Conservation (phyloP, 2,329 filamentous ascomycete genomes). For the Exophiala alcalophila region DNA sequence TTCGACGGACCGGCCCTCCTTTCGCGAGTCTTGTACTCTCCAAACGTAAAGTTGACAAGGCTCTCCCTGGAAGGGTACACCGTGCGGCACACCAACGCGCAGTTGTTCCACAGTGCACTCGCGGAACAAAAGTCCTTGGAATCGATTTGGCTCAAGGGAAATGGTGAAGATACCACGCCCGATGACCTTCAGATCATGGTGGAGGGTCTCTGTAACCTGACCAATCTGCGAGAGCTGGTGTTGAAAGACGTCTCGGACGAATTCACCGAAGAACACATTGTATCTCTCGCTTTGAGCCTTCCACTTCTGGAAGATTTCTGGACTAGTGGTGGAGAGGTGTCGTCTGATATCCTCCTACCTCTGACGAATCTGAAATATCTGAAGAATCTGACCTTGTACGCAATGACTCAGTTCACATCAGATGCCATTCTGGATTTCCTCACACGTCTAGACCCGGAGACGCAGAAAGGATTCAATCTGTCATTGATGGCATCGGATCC, state of each 20-base stretch:
- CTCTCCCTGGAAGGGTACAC: conserved; percentile 35
- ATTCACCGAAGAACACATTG: conserved; percentile 35
- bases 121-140: conserved; percentile 32
- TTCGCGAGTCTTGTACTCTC: conserved; percentile 31
- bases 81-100: conserved; percentile 26
- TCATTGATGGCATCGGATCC: conserved; percentile 33
- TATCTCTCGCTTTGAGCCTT: conserved; percentile 32
- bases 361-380: conserved; percentile 33
- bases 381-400: conserved; percentile 34
- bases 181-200: conserved; percentile 34
- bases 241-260: conserved; percentile 37
- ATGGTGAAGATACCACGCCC: conserved; percentile 30
- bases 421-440: conserved; percentile 36
- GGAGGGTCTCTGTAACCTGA: conserved; percentile 32
- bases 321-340: conserved; percentile 35
- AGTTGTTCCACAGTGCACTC: conserved; percentile 34
- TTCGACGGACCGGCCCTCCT: conserved; percentile 47
- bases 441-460: conserved; percentile 29
- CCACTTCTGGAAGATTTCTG: conserved; percentile 36
- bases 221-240: conserved; percentile 34
- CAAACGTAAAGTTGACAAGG: conserved; percentile 32
- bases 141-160: conserved; percentile 34
- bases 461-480: conserved; percentile 34
- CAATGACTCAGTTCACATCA: conserved; percentile 35
- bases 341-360: conserved; percentile 32